Evolutionary conservation across 345 rosid species (phyloP), one percentile per base, ranked within the genome.

Genomic region (Populus alba): DNA sequence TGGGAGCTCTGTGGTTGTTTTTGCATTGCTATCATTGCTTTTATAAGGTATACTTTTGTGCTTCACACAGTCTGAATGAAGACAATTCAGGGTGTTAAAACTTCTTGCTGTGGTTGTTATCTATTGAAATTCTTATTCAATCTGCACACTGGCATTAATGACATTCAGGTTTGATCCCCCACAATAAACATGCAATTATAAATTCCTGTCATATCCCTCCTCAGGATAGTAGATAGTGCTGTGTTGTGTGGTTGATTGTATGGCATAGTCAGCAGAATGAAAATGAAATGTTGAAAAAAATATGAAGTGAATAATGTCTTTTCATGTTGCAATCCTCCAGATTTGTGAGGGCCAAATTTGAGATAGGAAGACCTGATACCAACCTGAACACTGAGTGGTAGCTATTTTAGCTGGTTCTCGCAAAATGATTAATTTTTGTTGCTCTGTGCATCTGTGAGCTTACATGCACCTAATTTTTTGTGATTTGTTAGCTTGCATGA

Each of bases 401-500:
- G 67, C 67, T 63, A 3, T n/a, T n/a, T 4, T 63, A 6, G 31
- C 11, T 27, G 27, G 67, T 29, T 23, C 67, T 63, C 11, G 33
- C 67, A 37, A 0, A 3, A 3, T 25, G 67, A 23, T 23, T 63
- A 12, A 27, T 10, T 7, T 63, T 33, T 63, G 27, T 4, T 20
- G 25, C 29, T 43, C 55, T 62, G 37, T 41, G 59, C n/a, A 35
- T 73, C 29, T 61, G 65, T 55, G 66, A 37, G 5, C 27, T 53
- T n/a, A 38, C 25, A 43, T 43, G 16, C 38, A 18, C 39, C 31
- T 75, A n/a, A 45, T 5, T 0, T 18, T 25, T 15, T 45, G 23
- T 33, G 17, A 31, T 51, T 51, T 55, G 45, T 17, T 75, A 70
- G 66, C 43, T 74, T 31, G 61, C 73, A 66, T 79, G 43, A 68